phyloP scores from a whole-genome alignment of 108 stramenopile genomes.

The Ochromonas danica region DNA sequence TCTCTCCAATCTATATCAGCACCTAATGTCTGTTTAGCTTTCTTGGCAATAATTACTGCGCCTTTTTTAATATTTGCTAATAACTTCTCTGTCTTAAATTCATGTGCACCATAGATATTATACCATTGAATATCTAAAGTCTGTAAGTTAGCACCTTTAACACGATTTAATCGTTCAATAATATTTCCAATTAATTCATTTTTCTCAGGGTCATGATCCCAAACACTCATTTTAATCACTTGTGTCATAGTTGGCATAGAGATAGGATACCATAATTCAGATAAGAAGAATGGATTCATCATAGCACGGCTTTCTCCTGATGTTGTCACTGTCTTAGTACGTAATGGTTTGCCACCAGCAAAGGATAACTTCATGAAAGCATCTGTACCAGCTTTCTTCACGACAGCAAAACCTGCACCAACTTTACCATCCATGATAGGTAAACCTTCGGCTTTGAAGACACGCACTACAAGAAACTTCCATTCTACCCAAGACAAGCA shows the following conservation, averaged over 20 bases:
- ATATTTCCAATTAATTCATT: conserved; percentile 18
- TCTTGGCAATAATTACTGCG: background rate
- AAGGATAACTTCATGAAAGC: conserved; percentile 46
- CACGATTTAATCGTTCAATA: background rate
- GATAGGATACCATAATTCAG: conserved; percentile 53
- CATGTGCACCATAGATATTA: conserved; percentile 35
- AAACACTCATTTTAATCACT: conserved; percentile 36
- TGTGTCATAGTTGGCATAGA: conserved; percentile 39
- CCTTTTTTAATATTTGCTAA: background rate
- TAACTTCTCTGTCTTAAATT: background rate
- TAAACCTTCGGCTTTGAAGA: conserved; percentile 48
- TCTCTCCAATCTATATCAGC: conserved; percentile 27
- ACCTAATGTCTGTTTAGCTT: background rate
- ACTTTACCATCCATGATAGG: conserved; percentile 43
- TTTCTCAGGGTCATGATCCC: conserved; percentile 45
- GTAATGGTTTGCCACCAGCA: conserved; percentile 36
- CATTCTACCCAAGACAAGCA: too few species aligned
- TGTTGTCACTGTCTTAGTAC: background rate
- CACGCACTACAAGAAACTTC: conserved; percentile 40
- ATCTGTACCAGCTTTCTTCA: conserved; percentile 44
- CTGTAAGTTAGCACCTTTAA: background rate
- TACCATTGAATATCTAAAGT: background rate
- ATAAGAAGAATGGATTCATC: conserved; percentile 5
- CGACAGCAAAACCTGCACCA: background rate
- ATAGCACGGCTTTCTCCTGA: background rate